Evolutionary conservation across 345 rosid genomes (phyloP), one percentile per base, ranked within the genome.

Genomic region (Bretschneidera sinensis): DNA sequence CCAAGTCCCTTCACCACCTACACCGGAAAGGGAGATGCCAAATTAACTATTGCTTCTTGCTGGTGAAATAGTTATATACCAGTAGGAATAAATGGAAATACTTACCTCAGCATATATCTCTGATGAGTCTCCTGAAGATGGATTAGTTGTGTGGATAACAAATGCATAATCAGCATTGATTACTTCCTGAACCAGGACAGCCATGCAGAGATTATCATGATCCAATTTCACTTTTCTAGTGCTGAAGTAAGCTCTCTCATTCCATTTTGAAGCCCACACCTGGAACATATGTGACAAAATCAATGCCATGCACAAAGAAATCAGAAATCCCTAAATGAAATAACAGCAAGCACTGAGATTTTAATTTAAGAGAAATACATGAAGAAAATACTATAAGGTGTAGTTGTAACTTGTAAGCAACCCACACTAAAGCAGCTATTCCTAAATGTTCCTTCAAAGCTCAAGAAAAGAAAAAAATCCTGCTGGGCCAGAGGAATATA

Each of bases 251-350:
- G 97, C 97, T 81, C 99, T 86, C 77, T 90, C 99, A 28, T 94
- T 94, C 99, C 99, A 94, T 63, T 94, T 94, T 6, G 99, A 94
- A 62, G 95, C 99, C 99, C 99, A 94, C 54, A 94, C 99, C 99
- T 94, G 78, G 49, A 19, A 57, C 21, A 24, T 63, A 45, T 5
- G 17, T n/a, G 35, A 50, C 24, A 39, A 39, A 19, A 49, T 61
- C 59, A 31, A 31, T 31, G 35, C 35, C 35, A 31, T 31, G 35
- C 4, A 31, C 9, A 31, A 9, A 31, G 35, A 31, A 31, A 31
- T 9, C 9, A 31, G 9, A 31, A 31, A 31, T 4, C 9, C 35
- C 9, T 4, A 4, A 31, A 31, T 31, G 6, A 9, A 31, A 31
- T 4, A 31, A 9, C 9, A 31, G 6, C 35, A 31, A 31, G 9